Evolutionary conservation across 257 asterid genomes (phyloP).

Genomic region (Solanum corneliomulleri): DNA sequence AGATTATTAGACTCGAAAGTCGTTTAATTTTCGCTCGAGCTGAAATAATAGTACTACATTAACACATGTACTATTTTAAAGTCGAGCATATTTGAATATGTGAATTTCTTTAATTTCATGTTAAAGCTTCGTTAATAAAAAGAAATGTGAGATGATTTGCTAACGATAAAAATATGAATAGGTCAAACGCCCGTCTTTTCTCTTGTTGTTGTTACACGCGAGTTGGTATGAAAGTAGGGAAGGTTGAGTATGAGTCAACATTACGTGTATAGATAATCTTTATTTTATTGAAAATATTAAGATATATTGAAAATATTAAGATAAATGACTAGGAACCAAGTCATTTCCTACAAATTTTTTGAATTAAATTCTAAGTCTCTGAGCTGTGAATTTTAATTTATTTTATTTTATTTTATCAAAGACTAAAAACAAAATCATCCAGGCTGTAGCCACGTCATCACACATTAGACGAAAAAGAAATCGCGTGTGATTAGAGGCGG

Average conservation of each 20-base stretch:
- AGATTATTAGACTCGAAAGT: too few relatives aligned
- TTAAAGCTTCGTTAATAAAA: too few relatives aligned
- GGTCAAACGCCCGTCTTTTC: too few relatives aligned
- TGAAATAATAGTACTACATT: too few relatives aligned
- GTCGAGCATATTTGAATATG: too few relatives aligned
- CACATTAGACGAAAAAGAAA: neutral
- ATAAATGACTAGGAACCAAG: constrained; percentile 35
- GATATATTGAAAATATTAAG: neutral
- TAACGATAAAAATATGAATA: too few relatives aligned
- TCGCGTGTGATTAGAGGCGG: neutral
- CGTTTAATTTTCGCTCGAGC: too few relatives aligned
- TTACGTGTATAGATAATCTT: constrained; percentile 19
- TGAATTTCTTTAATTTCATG: too few relatives aligned
- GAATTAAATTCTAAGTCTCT: neutral
- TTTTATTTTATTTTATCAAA: too few relatives aligned
- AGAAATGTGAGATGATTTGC: neutral
- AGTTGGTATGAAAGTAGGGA: neutral
- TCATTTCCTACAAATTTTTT: constrained; percentile 24
- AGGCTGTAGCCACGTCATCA: neutral
- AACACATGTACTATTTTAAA: too few relatives aligned
- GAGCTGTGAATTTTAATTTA: neutral
- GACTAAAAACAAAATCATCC: neutral
- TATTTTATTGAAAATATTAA: neutral
- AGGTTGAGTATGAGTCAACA: constrained; percentile 17
- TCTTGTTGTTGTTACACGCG: constrained; percentile 2